phyloP scores from a whole-genome alignment of 192 early-diverging fungal species.

The Rhizophlyctis rosea region DNA sequence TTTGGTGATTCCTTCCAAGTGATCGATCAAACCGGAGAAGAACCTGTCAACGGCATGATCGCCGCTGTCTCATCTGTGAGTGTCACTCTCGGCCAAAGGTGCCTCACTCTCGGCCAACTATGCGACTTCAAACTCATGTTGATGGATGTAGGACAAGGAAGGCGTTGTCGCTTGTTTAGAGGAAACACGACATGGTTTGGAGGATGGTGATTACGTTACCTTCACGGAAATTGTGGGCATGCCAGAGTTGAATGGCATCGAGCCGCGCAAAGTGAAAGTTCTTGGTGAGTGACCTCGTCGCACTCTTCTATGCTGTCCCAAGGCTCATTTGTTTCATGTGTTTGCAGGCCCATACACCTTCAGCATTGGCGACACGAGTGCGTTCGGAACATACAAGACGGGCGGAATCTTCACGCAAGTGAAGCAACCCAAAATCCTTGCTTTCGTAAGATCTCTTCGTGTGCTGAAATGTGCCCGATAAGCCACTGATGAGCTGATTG shows the following conservation, averaged over 20 bases:
- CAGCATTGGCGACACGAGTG: conserved; percentile 86
- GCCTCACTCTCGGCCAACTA: background rate
- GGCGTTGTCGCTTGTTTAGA: conserved; percentile 93
- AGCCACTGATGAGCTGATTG: background rate
- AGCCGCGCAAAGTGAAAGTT: conserved; percentile 79
- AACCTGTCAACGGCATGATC: conserved; percentile 88
- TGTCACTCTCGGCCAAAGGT: background rate
- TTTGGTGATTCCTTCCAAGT: conserved; percentile 90
- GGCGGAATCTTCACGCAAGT: conserved; percentile 97
- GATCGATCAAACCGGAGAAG: conserved; percentile 87
- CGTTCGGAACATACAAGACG: conserved; percentile 68
- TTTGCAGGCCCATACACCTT: conserved; percentile 85
- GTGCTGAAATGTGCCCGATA: background rate
- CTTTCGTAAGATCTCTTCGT: conserved; percentile 64
- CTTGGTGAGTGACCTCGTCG: background rate
- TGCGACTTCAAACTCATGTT: conserved; percentile 28
- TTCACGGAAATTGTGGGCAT: conserved; percentile 94
- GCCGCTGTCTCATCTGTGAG: conserved; percentile 64
- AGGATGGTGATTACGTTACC: conserved; percentile 94
- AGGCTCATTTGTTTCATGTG: background rate
- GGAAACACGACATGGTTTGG: conserved; percentile 95
- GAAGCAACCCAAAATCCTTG: conserved; percentile 80
- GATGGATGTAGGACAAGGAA: conserved; percentile 55
- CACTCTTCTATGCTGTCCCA: conserved; percentile 24
- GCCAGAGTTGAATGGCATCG: conserved; percentile 76